Base-by-base conservation (phyloP, 2,329 filamentous ascomycete genomes). In the Botrytis tulipae region DNA sequence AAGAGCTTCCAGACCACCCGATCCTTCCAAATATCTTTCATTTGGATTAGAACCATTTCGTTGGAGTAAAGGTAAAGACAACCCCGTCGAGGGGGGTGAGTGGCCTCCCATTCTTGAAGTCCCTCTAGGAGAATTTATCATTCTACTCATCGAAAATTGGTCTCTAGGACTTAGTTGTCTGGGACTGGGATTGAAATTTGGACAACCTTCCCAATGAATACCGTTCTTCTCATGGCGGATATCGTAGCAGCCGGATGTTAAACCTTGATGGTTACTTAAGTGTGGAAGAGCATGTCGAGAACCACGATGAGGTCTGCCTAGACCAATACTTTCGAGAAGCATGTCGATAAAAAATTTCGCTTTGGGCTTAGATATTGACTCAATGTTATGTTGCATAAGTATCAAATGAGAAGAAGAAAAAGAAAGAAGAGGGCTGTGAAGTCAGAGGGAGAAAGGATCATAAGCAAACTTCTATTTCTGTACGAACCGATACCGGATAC, bases 121-220 rank as follows among this genome's bases (percentile, higher is more conserved):
- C 16, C 10, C 66, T 32, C 37, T 67, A 46, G 16, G 44, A 35
- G 46, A n/a, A 42, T 44, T 44, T 9, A 40, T 46, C 29, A 67
- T 42, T 29, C 44, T 37, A n/a, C 14, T 20, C 32, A 54, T 51
- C 7, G 48, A 65, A 25, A 72, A 20, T 67, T 65, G 70, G 44
- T 72, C 70, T 54, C 44, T 51, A 35, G 37, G 42, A 22, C 37
- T 57, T 22, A 72, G 29, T 57, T 42, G 46, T 57, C 61, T 72
- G 20, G 51, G 29, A 12, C n/a, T 61, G 4, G 46, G 70, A 18
- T 66, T 66, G 16, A 42, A 72, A 54, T 67, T 72, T 32, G 70
- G 70, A 67, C 70, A 72, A 14, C 22, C 46, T n/a, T 67, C 70
- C 70, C 70, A 72, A 29, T 72, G 70, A 42, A 72, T 22, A 18